phyloP scores from a whole-genome alignment of 2,329 filamentous ascomycete genomes.

The Cladosporium phlei region DNA sequence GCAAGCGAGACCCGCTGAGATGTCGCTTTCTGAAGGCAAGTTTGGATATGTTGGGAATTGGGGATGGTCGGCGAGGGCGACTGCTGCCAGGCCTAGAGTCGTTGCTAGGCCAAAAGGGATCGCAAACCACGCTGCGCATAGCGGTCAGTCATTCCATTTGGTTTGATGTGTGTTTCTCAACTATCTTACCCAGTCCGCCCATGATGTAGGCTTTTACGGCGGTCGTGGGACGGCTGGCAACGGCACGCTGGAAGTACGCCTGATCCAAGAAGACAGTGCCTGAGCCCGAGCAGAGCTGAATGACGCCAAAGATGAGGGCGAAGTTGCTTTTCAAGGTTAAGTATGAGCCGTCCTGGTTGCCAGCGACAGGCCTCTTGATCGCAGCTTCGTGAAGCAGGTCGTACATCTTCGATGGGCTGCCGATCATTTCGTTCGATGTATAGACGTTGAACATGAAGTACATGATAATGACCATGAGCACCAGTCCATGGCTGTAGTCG shows the following conservation, averaged over 20 bases:
- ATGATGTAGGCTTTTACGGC: slow-evolving; percentile 38
- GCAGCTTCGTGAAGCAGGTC: slow-evolving; percentile 38
- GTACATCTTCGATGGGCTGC: slow-evolving; percentile 37
- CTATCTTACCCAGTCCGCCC: slow-evolving; percentile 42
- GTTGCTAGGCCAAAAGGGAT: slow-evolving; percentile 46
- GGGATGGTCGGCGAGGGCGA: slow-evolving; percentile 41
- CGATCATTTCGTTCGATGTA: slow-evolving; percentile 36
- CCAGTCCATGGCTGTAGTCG: slow-evolving; percentile 38
- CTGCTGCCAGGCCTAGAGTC: slow-evolving; percentile 41
- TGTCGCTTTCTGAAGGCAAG: slow-evolving; percentile 16
- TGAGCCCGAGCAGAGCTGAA: slow-evolving; percentile 36
- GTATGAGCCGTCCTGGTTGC: slow-evolving; percentile 39
- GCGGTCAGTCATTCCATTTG: too few relatives aligned
- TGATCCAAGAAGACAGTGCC: slow-evolving; percentile 39
- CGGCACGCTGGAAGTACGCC: slow-evolving; percentile 46
- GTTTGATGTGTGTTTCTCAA: too few relatives aligned
- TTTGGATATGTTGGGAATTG: slow-evolving; percentile 39
- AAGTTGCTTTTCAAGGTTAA: slow-evolving; percentile 31
- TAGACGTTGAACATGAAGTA: slow-evolving; percentile 43
- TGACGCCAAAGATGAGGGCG: slow-evolving; percentile 40
- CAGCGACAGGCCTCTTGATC: slow-evolving; percentile 33
- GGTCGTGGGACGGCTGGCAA: slow-evolving; percentile 35
- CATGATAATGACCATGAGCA: slow-evolving; percentile 43
- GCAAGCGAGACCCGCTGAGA: slow-evolving; percentile 24
- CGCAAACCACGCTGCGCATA: slow-evolving; percentile 48